Conservation (phyloP, 345 rosid species). For the Salix viminalis region DNA sequence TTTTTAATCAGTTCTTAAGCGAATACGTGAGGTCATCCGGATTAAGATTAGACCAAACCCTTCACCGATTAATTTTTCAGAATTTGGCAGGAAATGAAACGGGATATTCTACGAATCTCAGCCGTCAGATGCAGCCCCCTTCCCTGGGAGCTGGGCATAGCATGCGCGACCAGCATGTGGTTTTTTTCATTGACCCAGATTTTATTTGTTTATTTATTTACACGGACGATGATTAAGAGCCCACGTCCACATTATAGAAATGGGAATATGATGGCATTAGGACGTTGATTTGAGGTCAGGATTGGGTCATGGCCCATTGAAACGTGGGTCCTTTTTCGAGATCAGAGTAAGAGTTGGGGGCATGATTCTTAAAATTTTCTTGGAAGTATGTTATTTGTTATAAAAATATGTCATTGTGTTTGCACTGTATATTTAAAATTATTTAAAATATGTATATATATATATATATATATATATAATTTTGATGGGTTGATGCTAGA, state of each 20-base stretch:
- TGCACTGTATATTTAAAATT: too few relatives aligned
- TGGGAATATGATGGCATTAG: not conserved
- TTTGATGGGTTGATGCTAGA: too few relatives aligned
- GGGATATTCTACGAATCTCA: not conserved
- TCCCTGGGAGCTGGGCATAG: not conserved
- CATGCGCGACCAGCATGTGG: not conserved
- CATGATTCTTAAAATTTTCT: too few relatives aligned
- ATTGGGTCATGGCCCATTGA: not conserved
- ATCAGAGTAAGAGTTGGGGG: too few relatives aligned
- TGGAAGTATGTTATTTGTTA: too few relatives aligned
- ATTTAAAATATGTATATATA: too few relatives aligned
- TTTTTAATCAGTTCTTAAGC: not conserved
- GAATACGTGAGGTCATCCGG: not conserved
- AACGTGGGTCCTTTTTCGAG: not conserved
- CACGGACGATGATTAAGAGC: not conserved
- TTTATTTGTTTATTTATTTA: not conserved
- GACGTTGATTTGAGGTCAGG: not conserved
- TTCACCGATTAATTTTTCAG: not conserved
- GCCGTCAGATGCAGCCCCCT: not conserved
- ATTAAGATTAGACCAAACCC: not conserved
- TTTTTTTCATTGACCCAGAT: not conserved
- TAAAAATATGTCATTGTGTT: too few relatives aligned
- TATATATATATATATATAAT: too few relatives aligned
- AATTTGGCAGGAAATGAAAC: too few relatives aligned
- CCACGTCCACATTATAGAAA: not conserved